Evolutionary conservation across 2,329 filamentous ascomycete genomes (phyloP).

Genomic region (Calonectria crousiana): DNA sequence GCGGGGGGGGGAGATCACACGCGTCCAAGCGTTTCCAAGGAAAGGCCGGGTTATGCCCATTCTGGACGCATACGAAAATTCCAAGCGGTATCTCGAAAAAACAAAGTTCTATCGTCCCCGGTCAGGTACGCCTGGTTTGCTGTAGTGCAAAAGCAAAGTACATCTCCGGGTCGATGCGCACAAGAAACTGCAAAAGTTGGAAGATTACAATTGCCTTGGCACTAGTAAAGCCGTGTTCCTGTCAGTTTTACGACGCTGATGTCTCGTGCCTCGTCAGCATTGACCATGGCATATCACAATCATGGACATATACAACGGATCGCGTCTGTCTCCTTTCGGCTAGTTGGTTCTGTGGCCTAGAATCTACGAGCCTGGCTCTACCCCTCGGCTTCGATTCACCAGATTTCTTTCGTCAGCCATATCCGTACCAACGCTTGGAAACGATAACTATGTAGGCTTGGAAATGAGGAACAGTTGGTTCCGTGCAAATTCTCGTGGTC

Average conservation of each 20-base stretch:
- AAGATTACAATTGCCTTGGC: neutral
- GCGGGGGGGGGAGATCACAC: neutral
- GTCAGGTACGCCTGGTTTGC: neutral
- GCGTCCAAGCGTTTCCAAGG: neutral
- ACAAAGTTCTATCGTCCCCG: neutral
- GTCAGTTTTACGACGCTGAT: neutral
- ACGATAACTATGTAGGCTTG: no score
- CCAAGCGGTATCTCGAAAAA: neutral
- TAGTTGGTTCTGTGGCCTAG: neutral
- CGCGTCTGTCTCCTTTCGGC: neutral
- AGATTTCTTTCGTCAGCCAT: no score
- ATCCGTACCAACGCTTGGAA: no score
- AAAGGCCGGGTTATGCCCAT: neutral
- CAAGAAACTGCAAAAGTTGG: neutral
- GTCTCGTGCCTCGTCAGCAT: neutral
- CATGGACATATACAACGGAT: neutral
- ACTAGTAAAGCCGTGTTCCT: neutral
- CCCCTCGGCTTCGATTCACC: neutral
- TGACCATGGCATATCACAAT: neutral
- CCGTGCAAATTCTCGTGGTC: no score
- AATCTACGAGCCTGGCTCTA: neutral
- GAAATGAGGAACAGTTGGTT: no score
- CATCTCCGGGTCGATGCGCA: neutral
- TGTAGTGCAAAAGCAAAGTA: neutral
- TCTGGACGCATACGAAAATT: neutral